Percentiles rank a stretch among this genome's conserved stretches.
These are phyloP conservation scores for Diaporthe aspalathi DNA, from an alignment of 2,329 filamentous ascomycete species.

Conservation along the genomic window DNA sequence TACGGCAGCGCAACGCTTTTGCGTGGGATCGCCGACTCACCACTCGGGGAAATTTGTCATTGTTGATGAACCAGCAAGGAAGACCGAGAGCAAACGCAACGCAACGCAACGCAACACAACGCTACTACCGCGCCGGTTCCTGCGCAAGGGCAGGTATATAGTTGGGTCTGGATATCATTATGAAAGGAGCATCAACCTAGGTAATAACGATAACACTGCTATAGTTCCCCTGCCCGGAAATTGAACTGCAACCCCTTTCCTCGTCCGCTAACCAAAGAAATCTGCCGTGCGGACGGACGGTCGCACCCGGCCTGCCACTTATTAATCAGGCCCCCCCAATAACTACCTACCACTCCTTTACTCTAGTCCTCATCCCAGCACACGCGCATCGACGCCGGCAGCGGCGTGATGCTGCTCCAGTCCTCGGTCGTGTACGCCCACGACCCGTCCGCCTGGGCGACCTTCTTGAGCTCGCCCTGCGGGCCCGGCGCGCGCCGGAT, in stretches of 20 bases:
- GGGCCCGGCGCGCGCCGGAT: slow-evolving; percentile 70
- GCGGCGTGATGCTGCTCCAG: slow-evolving; percentile 56
- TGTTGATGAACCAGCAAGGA: not conserved
- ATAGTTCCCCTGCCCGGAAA: slow-evolving; percentile 1
- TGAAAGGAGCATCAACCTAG: not conserved
- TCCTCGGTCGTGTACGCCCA: slow-evolving; percentile 75
- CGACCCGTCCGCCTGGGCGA: slow-evolving; percentile 65
- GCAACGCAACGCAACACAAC: not conserved
- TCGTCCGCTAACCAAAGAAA: not conserved
- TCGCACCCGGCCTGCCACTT: not conserved
- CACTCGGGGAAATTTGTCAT: not conserved
- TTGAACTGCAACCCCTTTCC: not conserved
- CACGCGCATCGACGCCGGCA: slow-evolving; percentile 51
- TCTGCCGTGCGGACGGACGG: slow-evolving; percentile 2
- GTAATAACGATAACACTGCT: not conserved
- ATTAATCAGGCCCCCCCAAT: not conserved
- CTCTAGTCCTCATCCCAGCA: slow-evolving; percentile 44
- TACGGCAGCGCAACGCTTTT: not conserved
- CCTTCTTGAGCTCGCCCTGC: slow-evolving; percentile 76
- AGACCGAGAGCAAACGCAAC: not conserved
- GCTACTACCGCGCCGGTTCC: too few species aligned
- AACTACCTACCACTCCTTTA: not conserved
- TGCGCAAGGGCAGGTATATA: not conserved
- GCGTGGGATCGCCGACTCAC: not conserved
- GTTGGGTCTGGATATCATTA: not conserved